Evolutionary conservation across 192 early-diverging fungal species (phyloP), one percentile per base, ranked within the genome.

Genomic region (Coemansia sp.): DNA sequence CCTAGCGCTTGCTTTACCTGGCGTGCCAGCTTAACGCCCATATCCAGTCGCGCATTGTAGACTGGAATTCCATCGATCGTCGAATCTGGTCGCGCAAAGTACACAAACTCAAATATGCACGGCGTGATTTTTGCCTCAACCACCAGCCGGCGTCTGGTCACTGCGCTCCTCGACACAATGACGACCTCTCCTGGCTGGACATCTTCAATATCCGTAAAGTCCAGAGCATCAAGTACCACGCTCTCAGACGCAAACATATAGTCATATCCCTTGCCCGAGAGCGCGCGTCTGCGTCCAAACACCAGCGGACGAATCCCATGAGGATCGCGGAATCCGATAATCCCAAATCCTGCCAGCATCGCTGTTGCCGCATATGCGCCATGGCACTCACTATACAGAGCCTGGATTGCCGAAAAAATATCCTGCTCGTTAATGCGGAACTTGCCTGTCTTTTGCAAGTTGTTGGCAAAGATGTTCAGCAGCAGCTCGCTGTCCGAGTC

Each of bases 181-280:
- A 98, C 77, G 0, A 93, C 96, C 83, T 99, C 95, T 34, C 89
- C 96, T 12, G 96, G 94, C 32, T 84, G 83, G 50, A 99, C 90
- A 71, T 99, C 96, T 64, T 85, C 84, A 60, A 95, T 87, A 62
- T 95, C 93, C 3, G 83, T 85, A 83, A 94, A 99, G 49, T 92
- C 94, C 30, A 95, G 86, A 49, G 90, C 88, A 55, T 95, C 93
- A 50, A 97, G 87, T 16, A 87, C 90, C 24, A 99, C 96, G 75
- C 94, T 96, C 76, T 99, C 97, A 3, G 96, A 98, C 4, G 97
- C 89, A 71, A 98, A 86, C 96, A 99, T 99, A 76, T 94, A 98
- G 74, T 99, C 97, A 49, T 82, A 90, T 10, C 96, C 96, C 21
- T 65, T 64, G 27, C 69, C 63, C 27, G 82, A 76, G 49, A 64